A percentile compares a stretch with the other conserved stretches of the same genome.
These are phyloP conservation scores for Tetrastigma voinierianum DNA, from an alignment of 164 flowering plant genomes.

Conservation along the genomic window DNA sequence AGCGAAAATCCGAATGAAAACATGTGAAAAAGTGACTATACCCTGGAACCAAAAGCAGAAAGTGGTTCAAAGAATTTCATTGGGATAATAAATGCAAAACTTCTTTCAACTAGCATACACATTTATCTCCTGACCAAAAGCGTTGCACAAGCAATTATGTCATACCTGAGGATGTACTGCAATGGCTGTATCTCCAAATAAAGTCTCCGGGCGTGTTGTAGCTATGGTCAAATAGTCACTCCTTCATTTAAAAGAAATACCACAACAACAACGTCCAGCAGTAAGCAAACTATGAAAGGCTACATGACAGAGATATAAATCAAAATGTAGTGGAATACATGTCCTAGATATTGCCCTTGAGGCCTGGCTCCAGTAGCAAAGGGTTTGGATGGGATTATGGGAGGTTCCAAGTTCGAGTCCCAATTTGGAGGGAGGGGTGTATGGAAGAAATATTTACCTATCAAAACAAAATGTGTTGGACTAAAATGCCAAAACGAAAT, in stretches of 20 bases:
- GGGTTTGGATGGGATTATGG: too few species aligned
- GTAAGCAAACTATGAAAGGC: not conserved
- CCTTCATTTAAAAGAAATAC: slow-evolving; percentile 38
- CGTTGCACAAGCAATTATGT: not conserved
- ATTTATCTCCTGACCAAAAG: too few species aligned
- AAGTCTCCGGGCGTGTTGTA: slow-evolving; percentile 95
- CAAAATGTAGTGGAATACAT: not conserved
- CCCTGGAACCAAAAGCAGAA: not conserved
- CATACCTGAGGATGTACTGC: slow-evolving; percentile 91
- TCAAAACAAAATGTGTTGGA: too few species aligned
- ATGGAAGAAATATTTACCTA: too few species aligned
- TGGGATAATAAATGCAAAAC: too few species aligned
- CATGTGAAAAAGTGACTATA: not conserved
- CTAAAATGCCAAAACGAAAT: too few species aligned
- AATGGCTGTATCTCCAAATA: slow-evolving; percentile 92
- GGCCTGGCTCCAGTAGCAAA: too few species aligned
- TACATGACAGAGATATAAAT: not conserved
- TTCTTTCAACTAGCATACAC: too few species aligned
- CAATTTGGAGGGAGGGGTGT: too few species aligned
- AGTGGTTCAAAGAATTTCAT: not conserved
- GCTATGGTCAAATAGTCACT: slow-evolving; percentile 84
- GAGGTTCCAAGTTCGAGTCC: too few species aligned
- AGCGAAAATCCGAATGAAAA: not conserved
- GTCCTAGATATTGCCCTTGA: too few species aligned
- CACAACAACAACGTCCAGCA: not conserved